phyloP scores from a whole-genome alignment of 139 green algal species.

The Pseudopediastrum boryanum region DNA sequence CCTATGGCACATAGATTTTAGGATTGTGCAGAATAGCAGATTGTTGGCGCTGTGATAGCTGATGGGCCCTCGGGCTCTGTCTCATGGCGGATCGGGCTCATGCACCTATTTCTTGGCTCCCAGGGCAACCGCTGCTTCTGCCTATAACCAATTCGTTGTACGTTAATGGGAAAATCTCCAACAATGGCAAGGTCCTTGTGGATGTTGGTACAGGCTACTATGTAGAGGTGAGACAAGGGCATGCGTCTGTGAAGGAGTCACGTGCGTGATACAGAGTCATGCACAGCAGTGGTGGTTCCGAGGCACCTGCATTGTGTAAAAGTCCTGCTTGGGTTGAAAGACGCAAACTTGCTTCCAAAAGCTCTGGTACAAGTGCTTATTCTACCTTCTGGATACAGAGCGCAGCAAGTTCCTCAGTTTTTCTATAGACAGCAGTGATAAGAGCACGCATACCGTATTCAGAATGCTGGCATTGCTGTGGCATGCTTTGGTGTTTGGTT shows the following conservation, averaged over 20 bases:
- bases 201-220: conserved; percentile 94
- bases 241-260: neutral
- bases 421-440: neutral
- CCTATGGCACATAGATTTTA: no score
- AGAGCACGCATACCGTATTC: neutral
- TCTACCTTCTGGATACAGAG: neutral
- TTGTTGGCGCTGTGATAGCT: no score
- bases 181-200: conserved; percentile 81
- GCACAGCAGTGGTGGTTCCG: neutral
- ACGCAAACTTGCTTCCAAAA: neutral
- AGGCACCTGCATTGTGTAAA: no score
- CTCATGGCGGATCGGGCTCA: no score
- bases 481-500: neutral
- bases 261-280: neutral
- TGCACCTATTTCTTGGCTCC: neutral
- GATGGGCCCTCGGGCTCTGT: no score
- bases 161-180: conserved; percentile 75
- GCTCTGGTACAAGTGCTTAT: neutral
- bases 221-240: conserved; percentile 69
- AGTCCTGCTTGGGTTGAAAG: no score
- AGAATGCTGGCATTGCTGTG: neutral
- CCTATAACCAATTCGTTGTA: conserved; percentile 91
- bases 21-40: no score
- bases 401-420: neutral
- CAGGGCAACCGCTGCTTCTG: conserved; percentile 86